Percentiles rank a stretch among this genome's conserved stretches.
phyloP scores from a whole-genome alignment of 208 protist genomes.

The Lotmaria passim region DNA sequence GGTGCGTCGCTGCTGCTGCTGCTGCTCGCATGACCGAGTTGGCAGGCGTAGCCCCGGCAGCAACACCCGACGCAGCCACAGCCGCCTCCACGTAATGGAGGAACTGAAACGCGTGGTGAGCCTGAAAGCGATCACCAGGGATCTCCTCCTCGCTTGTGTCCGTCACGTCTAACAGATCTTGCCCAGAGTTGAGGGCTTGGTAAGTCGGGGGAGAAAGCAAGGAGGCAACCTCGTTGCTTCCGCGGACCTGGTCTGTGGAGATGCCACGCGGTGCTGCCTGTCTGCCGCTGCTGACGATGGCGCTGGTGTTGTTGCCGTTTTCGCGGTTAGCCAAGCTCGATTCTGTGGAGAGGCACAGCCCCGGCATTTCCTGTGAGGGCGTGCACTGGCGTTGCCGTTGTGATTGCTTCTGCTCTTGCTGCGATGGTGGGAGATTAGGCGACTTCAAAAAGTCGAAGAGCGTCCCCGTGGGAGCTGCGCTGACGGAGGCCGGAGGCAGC shows the following conservation, averaged over 20 bases:
- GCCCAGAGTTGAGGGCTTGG: slow-evolving; percentile 2
- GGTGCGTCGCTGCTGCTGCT: slow-evolving; percentile 2
- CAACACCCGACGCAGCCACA: background rate
- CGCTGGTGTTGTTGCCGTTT: no score
- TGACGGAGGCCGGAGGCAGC: background rate
- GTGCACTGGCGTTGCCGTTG: background rate
- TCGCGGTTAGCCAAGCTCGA: slow-evolving; percentile 2
- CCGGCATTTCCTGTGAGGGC: background rate
- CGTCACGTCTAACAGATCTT: slow-evolving; percentile 6
- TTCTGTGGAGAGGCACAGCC: slow-evolving; percentile 12
- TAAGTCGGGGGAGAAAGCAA: background rate
- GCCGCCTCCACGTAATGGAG: slow-evolving; percentile 36
- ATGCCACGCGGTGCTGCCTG: background rate
- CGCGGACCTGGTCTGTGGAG: background rate
- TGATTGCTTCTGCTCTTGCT: background rate
- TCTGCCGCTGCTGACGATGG: background rate
- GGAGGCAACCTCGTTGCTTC: slow-evolving; percentile 7
- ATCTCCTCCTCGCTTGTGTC: slow-evolving; percentile 32
- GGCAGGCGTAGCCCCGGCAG: background rate
- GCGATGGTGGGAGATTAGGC: background rate
- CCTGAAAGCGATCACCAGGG: slow-evolving; percentile 58
- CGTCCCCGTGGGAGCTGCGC: background rate
- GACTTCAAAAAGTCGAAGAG: background rate
- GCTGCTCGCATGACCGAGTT: background rate
- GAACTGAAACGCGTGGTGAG: slow-evolving; percentile 71